phyloP scores from a whole-genome alignment of 2,329 filamentous ascomycete species.

The Ceratocystiopsis minuta region DNA sequence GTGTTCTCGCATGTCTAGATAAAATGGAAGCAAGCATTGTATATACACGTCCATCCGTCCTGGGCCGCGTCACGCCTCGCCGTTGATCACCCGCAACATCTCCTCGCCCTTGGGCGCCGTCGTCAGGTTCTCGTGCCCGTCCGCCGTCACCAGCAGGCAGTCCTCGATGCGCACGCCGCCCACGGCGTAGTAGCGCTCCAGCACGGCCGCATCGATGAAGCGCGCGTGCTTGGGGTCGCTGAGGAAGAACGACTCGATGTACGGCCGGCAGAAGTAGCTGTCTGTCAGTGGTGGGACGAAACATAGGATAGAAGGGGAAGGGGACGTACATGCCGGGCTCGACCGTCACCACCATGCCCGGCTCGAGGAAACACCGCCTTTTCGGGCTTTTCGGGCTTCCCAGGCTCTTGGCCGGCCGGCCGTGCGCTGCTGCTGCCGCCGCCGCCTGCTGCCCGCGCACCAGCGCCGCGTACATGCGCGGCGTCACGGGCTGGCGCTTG shows the following conservation, averaged over 20 bases:
- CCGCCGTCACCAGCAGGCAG: conserved; percentile 61
- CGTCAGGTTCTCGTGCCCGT: conserved; percentile 71
- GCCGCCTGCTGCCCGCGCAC: conserved; percentile 8
- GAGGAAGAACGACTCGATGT: conserved; percentile 52
- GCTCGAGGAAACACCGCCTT: conserved; percentile 20
- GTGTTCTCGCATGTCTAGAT: background rate
- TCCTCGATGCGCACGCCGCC: conserved; percentile 91
- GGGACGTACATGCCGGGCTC: conserved; percentile 50
- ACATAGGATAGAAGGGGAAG: background rate
- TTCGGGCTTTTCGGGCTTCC: background rate
- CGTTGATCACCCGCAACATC: conserved; percentile 43
- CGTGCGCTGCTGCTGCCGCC: background rate
- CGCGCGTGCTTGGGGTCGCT: conserved; percentile 36
- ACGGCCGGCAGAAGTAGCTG: conserved; percentile 58
- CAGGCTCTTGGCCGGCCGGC: too few species aligned
- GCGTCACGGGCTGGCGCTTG: conserved; percentile 24
- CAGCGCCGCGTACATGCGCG: conserved; percentile 18
- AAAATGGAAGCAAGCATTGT: background rate
- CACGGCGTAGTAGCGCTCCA: conserved; percentile 56
- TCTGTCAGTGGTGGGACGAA: too few species aligned
- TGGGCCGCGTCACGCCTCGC: conserved; percentile 6
- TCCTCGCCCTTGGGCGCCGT: conserved; percentile 59
- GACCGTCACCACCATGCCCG: conserved; percentile 57
- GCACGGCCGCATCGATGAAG: conserved; percentile 45
- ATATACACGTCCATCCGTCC: too few species aligned